Conservation (phyloP, 2,329 filamentous ascomycete genomes). For the Pseudogymnoascus sp. region DNA sequence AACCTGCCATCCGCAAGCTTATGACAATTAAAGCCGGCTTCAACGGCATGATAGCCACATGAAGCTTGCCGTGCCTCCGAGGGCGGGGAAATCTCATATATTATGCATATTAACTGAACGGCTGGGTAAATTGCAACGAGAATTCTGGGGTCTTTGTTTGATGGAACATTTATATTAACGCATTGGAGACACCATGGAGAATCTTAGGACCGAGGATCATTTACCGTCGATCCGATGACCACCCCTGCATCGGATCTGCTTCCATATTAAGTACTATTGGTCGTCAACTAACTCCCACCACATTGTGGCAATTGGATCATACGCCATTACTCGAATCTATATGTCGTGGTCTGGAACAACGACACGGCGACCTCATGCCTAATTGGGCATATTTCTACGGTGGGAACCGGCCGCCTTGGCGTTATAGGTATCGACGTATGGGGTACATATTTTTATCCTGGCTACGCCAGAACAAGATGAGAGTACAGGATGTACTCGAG, state of each 20-base stretch:
- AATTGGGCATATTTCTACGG: not conserved
- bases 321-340: not conserved
- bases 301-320: not conserved
- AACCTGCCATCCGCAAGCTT: not conserved
- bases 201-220: slow-evolving; percentile 5
- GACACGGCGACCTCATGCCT: not conserved
- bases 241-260: not conserved
- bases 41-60: not conserved
- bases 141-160: not conserved
- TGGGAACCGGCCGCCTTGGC: not conserved
- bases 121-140: not conserved
- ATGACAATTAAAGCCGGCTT: not conserved
- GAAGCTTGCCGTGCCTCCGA: not conserved
- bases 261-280: not conserved
- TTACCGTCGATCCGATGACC: slow-evolving; percentile 6
- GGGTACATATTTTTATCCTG: not conserved
- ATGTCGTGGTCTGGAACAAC: not conserved
- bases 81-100: slow-evolving; percentile 2
- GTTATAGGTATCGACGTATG: not conserved
- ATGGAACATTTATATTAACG: slow-evolving; percentile 5
- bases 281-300: not conserved
- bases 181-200: not conserved
- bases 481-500: too few relatives aligned
- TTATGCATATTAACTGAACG: not conserved
- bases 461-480: not conserved